A percentile compares a stretch with the other conserved stretches of the same genome.
These are phyloP conservation scores for Pythium aphanidermatum DNA, from an alignment of 352 stramenopile species.

Conservation along the genomic window DNA sequence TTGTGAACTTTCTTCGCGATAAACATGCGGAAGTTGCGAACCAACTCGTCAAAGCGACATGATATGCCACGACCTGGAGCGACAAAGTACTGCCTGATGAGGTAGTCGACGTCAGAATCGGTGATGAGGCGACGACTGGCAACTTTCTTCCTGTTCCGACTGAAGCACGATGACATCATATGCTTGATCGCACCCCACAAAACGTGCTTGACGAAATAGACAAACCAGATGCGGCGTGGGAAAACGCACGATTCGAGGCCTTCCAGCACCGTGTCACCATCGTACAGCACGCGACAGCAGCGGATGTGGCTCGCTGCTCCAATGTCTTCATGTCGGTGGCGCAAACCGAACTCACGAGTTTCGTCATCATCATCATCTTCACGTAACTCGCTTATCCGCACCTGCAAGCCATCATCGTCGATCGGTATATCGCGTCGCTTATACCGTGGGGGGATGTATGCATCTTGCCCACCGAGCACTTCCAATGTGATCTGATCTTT, in stretches of 20 bases:
- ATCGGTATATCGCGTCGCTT: slow-evolving; percentile 16
- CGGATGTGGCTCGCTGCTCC: slow-evolving; percentile 54
- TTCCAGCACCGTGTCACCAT: slow-evolving; percentile 62
- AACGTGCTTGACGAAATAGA: slow-evolving; percentile 53
- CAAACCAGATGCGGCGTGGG: slow-evolving; percentile 40
- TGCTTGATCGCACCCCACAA: slow-evolving; percentile 39
- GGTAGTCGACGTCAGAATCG: slow-evolving; percentile 54
- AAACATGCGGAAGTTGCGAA: slow-evolving; percentile 78
- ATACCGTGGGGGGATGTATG: slow-evolving; percentile 43
- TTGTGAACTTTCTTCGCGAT: slow-evolving; percentile 73
- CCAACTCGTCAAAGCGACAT: slow-evolving; percentile 74
- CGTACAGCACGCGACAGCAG: slow-evolving; percentile 64
- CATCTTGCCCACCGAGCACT: slow-evolving; percentile 53
- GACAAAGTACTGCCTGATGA: slow-evolving; percentile 57
- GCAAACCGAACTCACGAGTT: slow-evolving; percentile 40
- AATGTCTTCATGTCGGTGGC: slow-evolving; percentile 39
- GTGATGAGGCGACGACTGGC: slow-evolving; percentile 55
- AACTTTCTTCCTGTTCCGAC: slow-evolving; percentile 31
- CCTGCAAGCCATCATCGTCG: slow-evolving; percentile 23
- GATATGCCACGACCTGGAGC: slow-evolving; percentile 60
- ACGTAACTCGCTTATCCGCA: slow-evolving; percentile 38
- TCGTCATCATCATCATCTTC: slow-evolving; percentile 36
- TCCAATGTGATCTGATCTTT: slow-evolving; percentile 76
- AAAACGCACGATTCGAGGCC: slow-evolving; percentile 60
- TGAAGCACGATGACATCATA: slow-evolving; percentile 32